Conservation (phyloP, 169 alveolate genomes). For the Blepharisma undulans region DNA sequence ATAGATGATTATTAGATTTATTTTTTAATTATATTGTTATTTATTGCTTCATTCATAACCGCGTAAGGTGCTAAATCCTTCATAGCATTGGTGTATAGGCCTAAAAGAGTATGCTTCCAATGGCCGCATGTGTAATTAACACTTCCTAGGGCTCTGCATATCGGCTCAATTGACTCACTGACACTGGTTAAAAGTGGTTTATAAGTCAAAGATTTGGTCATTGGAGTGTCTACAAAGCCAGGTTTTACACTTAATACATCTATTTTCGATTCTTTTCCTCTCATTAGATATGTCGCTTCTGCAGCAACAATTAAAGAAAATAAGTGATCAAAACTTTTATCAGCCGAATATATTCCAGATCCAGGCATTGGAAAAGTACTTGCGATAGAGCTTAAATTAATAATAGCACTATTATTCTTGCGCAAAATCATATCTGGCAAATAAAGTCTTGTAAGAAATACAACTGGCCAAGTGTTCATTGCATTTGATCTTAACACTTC, state of each 20-base stretch:
- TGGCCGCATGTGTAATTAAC: neutral
- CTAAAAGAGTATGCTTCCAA: conserved; percentile 40
- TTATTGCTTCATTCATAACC: too few relatives aligned
- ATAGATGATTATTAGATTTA: too few relatives aligned
- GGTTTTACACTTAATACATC: neutral
- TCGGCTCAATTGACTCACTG: neutral
- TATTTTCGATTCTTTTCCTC: neutral
- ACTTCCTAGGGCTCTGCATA: neutral
- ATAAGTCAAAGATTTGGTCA: neutral
- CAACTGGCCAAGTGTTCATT: neutral
- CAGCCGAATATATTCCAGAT: neutral
- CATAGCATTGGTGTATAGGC: too few relatives aligned
- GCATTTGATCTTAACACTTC: neutral
- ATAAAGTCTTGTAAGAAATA: neutral
- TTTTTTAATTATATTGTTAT: too few relatives aligned
- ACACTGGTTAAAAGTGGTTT: too few relatives aligned
- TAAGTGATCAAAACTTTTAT: neutral
- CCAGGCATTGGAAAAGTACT: neutral
- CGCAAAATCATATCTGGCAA: neutral
- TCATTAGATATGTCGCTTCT: neutral
- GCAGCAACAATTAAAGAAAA: neutral
- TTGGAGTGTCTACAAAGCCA: conserved; percentile 17
- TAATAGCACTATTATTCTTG: neutral
- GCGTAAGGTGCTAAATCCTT: too few relatives aligned
- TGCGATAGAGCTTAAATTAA: neutral